A percentile compares a stretch with the other conserved stretches of the same genome.
These are phyloP conservation scores for Phellinidium pouzarii DNA, from an alignment of 1,284 basidiomycete species.

Conservation along the genomic window DNA sequence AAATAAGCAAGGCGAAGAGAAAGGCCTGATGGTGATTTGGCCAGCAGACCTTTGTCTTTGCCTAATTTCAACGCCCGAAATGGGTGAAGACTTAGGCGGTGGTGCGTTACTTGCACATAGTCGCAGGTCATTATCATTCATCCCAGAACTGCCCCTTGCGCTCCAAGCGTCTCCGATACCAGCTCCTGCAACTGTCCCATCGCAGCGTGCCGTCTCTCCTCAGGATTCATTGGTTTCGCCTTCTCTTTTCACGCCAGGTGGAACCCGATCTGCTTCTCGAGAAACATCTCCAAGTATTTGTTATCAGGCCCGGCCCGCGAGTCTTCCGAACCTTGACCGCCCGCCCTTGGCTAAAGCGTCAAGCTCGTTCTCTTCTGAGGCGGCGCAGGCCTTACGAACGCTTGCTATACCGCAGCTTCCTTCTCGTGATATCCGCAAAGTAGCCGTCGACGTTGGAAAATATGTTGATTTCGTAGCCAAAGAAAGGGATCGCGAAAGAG, in stretches of 20 bases:
- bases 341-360: slow-evolving; percentile 26
- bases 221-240: slow-evolving; percentile 14
- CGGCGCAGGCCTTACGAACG: slow-evolving; percentile 30
- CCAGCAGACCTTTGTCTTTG: slow-evolving; percentile 53
- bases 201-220: slow-evolving; percentile 7
- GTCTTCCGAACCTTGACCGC: slow-evolving; percentile 17
- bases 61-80: slow-evolving; percentile 30
- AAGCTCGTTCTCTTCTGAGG: slow-evolving; percentile 32
- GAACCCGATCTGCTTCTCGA: slow-evolving; percentile 21
- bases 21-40: slow-evolving; percentile 67
- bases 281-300: slow-evolving; percentile 25
- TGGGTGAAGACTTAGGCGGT: slow-evolving; percentile 15
- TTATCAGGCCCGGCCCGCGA: slow-evolving; percentile 23
- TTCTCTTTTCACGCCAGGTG: slow-evolving; percentile 15
- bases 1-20: slow-evolving; percentile 64
- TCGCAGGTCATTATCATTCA: slow-evolving; percentile 41
- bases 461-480: slow-evolving; percentile 67
- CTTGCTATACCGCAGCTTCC: slow-evolving; percentile 22
- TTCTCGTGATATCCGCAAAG: slow-evolving; percentile 33
- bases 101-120: slow-evolving; percentile 31
- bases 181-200: slow-evolving; percentile 23
- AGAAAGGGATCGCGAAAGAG: slow-evolving; percentile 66
- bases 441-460: slow-evolving; percentile 51
- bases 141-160: slow-evolving; percentile 59
- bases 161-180: slow-evolving; percentile 55